Base-by-base conservation (phyloP, 129 eudicot species). In the Pseudognaphalium luteoalbum region DNA sequence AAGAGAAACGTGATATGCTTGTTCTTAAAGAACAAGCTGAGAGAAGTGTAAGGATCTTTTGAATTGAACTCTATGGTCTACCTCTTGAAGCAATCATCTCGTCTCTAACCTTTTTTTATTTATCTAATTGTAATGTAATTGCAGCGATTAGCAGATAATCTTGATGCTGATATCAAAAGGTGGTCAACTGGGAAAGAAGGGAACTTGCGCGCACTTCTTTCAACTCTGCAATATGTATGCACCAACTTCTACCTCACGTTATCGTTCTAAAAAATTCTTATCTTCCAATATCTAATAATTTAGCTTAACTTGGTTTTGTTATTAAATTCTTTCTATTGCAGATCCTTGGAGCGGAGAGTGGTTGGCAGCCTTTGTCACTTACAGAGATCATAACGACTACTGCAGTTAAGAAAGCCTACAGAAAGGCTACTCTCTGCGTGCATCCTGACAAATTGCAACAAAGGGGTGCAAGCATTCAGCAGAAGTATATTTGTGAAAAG, bases 361-460 rank as follows among this genome's bases (percentile, higher is more conserved):
- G 99, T 37, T 95, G 99, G 99, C 92, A 91, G 80, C 81, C 99
- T 11, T 78, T 95, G 57, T 82, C 97, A 64, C 74, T 95, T 57
- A 95, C 97, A 6, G 97, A 95, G 71, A 87, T 91, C 41, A 66
- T 91, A 74, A 90, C 97, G 60, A 75, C 86, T 7, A 81, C 57
- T 72, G 99, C 97, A 37, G 99, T 95, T 29, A 91, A 92, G 85
- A 95, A 87, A 81, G 99, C 99, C 64, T 95, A 95, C 86, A 79
- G 96, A 68, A 95, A 88, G 82, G 97, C 99, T 21, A 90, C 99
- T 79, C 97, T 95, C 15, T 87, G 82, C 54, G 99, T 95, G 80
- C 99, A 95, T 81, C 99, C 99, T 68, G 99, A 95, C 73, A 95
- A 95, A 61, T 73, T 95, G 83, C 99, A 95, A 83, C 99, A 95